Percentiles rank a stretch among this genome's conserved stretches.
Evolutionary conservation across 148 eudicot species (phyloP).

Genomic region (Simmondsia chinensis): DNA sequence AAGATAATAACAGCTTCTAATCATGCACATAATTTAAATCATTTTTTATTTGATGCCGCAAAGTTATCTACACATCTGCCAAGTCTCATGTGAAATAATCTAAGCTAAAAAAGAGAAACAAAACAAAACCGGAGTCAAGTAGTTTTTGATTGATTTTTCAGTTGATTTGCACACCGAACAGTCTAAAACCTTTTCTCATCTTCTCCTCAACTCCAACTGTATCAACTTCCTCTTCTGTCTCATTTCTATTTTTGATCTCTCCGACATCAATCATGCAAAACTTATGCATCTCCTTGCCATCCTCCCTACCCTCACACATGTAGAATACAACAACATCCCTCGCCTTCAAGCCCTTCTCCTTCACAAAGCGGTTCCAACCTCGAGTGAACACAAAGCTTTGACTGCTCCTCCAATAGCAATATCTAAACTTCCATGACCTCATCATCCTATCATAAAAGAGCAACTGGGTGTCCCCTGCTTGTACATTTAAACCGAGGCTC

Average conservation of each 20-base stretch:
- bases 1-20: no score
- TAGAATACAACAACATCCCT: conserved; percentile 30
- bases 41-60: no score
- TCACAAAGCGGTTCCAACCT: conserved; percentile 52
- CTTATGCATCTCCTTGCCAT: neutral
- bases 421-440: conserved; percentile 36
- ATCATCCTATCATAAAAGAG: conserved; percentile 17
- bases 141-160: no score
- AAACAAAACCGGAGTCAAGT: no score
- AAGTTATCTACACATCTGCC: no score
- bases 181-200: conserved; percentile 4
- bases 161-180: conserved; percentile 22
- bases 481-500: neutral
- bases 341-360: conserved; percentile 24
- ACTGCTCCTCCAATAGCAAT: conserved; percentile 47
- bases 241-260: neutral
- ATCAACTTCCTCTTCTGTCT: neutral
- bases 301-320: conserved; percentile 7
- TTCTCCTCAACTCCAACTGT: conserved; percentile 4
- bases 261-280: conserved; percentile 16
- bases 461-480: conserved; percentile 9
- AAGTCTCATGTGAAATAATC: no score
- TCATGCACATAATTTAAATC: no score
- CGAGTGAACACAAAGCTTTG: conserved; percentile 42
- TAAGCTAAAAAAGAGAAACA: no score